Conservation (phyloP, 257 asterid species). For the Przewalskia tangutica region DNA sequence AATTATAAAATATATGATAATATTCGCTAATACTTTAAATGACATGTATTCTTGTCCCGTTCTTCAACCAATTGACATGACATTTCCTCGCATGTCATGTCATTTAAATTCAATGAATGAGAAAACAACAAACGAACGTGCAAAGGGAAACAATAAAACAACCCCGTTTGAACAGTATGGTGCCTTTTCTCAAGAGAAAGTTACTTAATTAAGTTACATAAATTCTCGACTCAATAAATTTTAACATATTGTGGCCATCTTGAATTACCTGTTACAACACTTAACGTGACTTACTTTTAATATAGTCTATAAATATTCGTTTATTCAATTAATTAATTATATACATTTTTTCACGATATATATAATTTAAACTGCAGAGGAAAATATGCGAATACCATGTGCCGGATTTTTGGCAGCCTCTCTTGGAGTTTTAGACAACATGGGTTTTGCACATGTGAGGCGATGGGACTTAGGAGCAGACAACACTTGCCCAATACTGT, state of each 20-base stretch:
- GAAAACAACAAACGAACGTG: neutral
- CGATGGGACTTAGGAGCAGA: neutral
- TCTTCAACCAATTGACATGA: neutral
- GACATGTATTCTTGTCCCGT: neutral
- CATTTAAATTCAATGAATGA: neutral
- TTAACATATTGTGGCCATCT: neutral
- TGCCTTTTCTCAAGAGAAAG: neutral
- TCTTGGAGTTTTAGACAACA: neutral
- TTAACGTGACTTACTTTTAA: neutral
- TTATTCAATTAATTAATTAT: too few species aligned
- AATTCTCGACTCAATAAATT: too few species aligned
- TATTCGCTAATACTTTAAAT: too few species aligned
- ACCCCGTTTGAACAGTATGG: neutral
- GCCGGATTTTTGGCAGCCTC: neutral
- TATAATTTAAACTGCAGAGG: neutral
- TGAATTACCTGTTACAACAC: neutral
- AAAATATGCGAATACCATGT: neutral
- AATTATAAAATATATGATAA: too few species aligned
- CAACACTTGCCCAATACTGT: neutral
- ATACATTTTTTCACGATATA: neutral
- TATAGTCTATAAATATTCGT: neutral
- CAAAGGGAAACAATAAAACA: neutral
- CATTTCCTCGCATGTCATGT: neutral
- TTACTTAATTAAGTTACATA: neutral
- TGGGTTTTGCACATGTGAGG: constrained; percentile 2